Base-by-base conservation (phyloP, 139 green algal genomes). In the Gonium pectorale region DNA sequence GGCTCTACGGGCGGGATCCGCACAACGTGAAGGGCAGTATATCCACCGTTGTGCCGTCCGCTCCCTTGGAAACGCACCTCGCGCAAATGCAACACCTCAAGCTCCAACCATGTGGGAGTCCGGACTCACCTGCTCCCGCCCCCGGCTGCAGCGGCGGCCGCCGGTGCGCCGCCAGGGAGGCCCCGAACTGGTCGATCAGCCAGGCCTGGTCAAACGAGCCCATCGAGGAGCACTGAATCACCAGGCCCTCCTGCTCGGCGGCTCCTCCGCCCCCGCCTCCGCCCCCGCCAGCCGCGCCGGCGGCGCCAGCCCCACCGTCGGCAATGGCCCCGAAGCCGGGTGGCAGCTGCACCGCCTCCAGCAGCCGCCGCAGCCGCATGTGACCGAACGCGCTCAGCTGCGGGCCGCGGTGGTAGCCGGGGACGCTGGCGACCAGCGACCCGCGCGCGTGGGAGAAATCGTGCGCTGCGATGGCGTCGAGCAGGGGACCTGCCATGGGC, bases 151-250 rank as follows among this genome's bases (percentile, higher is more conserved):
- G 62, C 64, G 43, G 52, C 54, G 31, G 19, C n/a, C 49, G 52
- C 6, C 49, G 41, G 26, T 72, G 91, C 37, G 92, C 89, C 31
- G 79, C 83, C 41, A 96, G 67, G 70, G 84, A 93, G 21, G 38
- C 72, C 0, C 77, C 64, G n/a, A 97, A 91, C 85, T 96, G 90
- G 22, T 88, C 67, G 38, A 56, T 27, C 31, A 98, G 70, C 95
- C 94, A 98, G 0, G 72, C 86, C 43, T 92, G 79, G 38, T 90
- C 84, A 38, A 98, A 52, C 51, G 68, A 90, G 3, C 95, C 95
- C 64, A 98, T 75, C 38, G 86, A 94, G 51, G 83, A 93, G 90
- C 89, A 97, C 86, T 98, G 95, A 13, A 88, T 86, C 1, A 93
- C 54, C 19, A 96, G 31, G 1, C 78, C 80, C 67, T 86, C 51